Evolutionary conservation across 192 early-diverging fungal species (phyloP), one percentile per base, ranked within the genome.

Genomic region (Coemansia sp.): DNA sequence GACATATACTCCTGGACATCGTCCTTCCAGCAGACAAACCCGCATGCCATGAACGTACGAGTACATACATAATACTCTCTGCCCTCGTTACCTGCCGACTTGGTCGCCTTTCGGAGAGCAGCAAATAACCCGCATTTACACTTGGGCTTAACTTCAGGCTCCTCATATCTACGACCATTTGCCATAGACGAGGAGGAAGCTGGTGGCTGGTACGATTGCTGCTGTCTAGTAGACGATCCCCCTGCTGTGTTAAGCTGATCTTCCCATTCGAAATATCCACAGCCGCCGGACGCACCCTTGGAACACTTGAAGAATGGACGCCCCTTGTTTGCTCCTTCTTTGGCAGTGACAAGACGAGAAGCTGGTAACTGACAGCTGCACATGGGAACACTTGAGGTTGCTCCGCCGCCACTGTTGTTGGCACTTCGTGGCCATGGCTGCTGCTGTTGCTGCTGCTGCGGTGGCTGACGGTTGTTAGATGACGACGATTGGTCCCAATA

Each of bases 231-330:
- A 43, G 10, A 47, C 9, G 50, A 29, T 15, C 50, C 50, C 32
- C 22, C 59, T 38, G n/a, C 52, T 13, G 52, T 16, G 32, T 6
- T 53, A 6, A 41, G 68, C 52, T 80, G 71, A 56, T 91, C 90
- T 8, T 69, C 78, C 90, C 89, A 90, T 24, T 74, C 43, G 67
- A 91, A 90, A 59, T 81, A 92, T 4, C 63, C 68, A 55, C 89
- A 92, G 0, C 61, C 63, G 1, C 74, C 22, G 0, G 82, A 79
- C 20, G 64, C 60, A 2, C 64, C 41, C 22, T 76, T 69, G 13
- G 75, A 61, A 47, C 88, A 89, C 3, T 41, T 74, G 43, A 67
- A 86, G 53, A 89, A 89, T 9, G 78, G 30, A 16, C 85, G 80
- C n/a, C 85, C 86, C 67, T 85, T 84, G 71, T 89, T 89, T 35